A percentile compares a stretch with the other conserved stretches of the same genome.
Evolutionary conservation across 441 rosid genomes (phyloP).

Genomic region (Capsella rubella): DNA sequence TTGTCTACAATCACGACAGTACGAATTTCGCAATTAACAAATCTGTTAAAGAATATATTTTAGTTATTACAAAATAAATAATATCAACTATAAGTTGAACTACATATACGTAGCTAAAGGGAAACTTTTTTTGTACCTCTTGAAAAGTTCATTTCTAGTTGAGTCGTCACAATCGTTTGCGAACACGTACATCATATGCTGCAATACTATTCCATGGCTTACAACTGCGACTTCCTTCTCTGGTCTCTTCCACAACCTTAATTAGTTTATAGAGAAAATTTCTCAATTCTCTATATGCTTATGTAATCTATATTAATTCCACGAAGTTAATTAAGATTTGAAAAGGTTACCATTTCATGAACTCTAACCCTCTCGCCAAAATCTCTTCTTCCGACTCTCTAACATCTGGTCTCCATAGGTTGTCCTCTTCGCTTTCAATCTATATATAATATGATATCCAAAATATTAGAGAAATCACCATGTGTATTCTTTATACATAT

Average conservation of each 20-base stretch:
- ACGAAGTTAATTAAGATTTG: background rate
- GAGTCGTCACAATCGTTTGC: slow-evolving; percentile 44
- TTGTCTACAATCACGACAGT: slow-evolving; percentile 49
- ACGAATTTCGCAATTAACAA: slow-evolving; percentile 75
- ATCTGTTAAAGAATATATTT: slow-evolving; percentile 47
- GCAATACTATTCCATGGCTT: slow-evolving; percentile 76
- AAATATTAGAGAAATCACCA: slow-evolving; percentile 2
- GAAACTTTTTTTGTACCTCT: slow-evolving; percentile 26
- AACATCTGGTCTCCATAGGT: slow-evolving; percentile 60
- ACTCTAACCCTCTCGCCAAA: slow-evolving; percentile 66
- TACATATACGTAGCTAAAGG: background rate
- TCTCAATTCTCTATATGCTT: background rate
- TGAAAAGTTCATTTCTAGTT: slow-evolving; percentile 36
- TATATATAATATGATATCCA: slow-evolving; percentile 41
- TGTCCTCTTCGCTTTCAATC: slow-evolving; percentile 82
- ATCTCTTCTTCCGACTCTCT: slow-evolving; percentile 69
- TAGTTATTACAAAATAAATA: background rate
- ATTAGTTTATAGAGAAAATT: background rate
- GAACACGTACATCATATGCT: slow-evolving; percentile 58
- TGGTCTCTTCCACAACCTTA: slow-evolving; percentile 69
- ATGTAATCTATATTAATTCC: background rate
- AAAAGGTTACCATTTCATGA: slow-evolving; percentile 65
- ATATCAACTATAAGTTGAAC: background rate
- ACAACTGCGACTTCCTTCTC: slow-evolving; percentile 84
- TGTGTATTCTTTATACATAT: background rate